A percentile compares a stretch with the other conserved stretches of the same genome.
phyloP scores from a whole-genome alignment of 192 early-diverging fungal genomes.

The Backusella luteola region DNA sequence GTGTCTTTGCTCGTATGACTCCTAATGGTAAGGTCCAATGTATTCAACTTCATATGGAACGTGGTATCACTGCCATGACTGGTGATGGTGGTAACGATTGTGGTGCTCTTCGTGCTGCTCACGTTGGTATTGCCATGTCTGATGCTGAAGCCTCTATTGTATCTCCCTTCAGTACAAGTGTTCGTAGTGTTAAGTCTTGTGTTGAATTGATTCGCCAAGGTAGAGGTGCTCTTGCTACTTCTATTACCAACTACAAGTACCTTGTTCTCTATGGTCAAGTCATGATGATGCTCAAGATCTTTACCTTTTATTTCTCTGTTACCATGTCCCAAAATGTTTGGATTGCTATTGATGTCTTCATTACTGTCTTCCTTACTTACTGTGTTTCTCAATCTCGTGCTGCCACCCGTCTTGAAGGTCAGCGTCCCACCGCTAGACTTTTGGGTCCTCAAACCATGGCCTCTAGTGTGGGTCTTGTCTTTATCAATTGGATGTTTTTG shows the following conservation, averaged over 20 bases:
- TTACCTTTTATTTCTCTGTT: constrained; percentile 67
- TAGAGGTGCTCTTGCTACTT: constrained; percentile 67
- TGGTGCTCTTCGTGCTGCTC: constrained; percentile 78
- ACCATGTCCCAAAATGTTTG: constrained; percentile 61
- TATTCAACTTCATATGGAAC: constrained; percentile 73
- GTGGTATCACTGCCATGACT: constrained; percentile 77
- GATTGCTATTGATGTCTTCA: constrained; percentile 71
- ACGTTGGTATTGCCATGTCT: constrained; percentile 77
- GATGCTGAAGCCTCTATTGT: constrained; percentile 83
- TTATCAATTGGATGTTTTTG: constrained; percentile 65
- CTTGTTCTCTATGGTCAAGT: constrained; percentile 63
- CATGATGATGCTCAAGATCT: constrained; percentile 60
- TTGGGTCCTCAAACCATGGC: constrained; percentile 67
- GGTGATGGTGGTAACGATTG: constrained; percentile 88
- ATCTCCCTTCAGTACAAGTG: constrained; percentile 70
- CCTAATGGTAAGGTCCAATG: constrained; percentile 77
- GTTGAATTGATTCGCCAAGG: constrained; percentile 71
- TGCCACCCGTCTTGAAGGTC: constrained; percentile 46
- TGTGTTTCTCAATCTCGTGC: constrained; percentile 63
- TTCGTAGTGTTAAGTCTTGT: constrained; percentile 64
- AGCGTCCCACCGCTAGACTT: constrained; percentile 69
- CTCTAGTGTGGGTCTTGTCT: constrained; percentile 59
- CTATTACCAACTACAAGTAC: constrained; percentile 69
- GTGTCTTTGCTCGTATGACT: constrained; percentile 80
- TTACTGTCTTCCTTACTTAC: constrained; percentile 58